Percentiles rank a stretch among this genome's conserved stretches.
Conservation (phyloP, 345 rosid species). For the Lumnitzera littorea region DNA sequence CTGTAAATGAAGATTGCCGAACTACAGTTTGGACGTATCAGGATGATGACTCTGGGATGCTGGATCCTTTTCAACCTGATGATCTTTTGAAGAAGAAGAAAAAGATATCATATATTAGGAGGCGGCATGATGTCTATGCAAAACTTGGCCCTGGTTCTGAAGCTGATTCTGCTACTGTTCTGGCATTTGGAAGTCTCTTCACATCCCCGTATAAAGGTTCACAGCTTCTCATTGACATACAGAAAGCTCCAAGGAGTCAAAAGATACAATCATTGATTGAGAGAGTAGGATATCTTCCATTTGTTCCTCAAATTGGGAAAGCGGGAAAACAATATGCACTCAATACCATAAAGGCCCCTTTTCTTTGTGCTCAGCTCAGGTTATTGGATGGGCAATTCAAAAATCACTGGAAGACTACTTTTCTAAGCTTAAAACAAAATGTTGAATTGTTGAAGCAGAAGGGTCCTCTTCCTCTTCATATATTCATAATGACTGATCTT, state of each 20-base stretch:
- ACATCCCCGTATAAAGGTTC: constrained; percentile 81
- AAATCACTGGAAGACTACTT: constrained; percentile 74
- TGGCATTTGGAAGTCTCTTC: constrained; percentile 88
- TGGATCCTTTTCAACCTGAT: constrained; percentile 76
- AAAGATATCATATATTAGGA: constrained; percentile 56
- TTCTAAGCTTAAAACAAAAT: constrained; percentile 51
- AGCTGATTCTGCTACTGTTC: constrained; percentile 51
- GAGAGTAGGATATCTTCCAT: constrained; percentile 62
- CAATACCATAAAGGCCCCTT: constrained; percentile 53
- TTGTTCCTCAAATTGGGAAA: constrained; percentile 57
- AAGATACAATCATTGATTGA: constrained; percentile 50
- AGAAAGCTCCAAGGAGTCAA: constrained; percentile 27
- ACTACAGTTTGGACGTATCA: constrained; percentile 74
- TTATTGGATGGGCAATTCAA: constrained; percentile 94
- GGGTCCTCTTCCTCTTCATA: constrained; percentile 31
- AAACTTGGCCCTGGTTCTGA: constrained; percentile 65
- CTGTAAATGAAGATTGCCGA: constrained; percentile 78
- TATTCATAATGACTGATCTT: constrained; percentile 92
- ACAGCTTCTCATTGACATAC: constrained; percentile 55
- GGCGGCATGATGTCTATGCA: constrained; percentile 53
- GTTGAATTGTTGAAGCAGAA: constrained; percentile 43
- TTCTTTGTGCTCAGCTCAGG: constrained; percentile 86
- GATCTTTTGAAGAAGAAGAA: constrained; percentile 74
- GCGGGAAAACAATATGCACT: constrained; percentile 54
- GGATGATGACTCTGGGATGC: constrained; percentile 42